Conservation (phyloP, 2,329 filamentous ascomycete genomes). For the Calonectria fujianensis region DNA sequence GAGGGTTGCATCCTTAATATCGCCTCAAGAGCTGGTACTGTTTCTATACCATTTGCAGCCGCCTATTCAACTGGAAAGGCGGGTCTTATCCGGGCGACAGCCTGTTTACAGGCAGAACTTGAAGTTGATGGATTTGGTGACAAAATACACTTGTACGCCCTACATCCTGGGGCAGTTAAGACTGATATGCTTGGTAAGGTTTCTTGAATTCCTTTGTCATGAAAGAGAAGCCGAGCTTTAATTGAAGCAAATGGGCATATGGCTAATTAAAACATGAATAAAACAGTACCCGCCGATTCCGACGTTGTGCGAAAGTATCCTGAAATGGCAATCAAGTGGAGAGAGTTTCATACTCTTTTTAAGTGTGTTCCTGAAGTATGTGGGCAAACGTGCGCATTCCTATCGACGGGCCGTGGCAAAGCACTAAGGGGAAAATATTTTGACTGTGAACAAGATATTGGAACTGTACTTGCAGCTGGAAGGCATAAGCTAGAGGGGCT, state of each 20-base stretch:
- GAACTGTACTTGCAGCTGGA: not conserved
- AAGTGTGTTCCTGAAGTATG: not conserved
- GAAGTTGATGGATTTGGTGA: slow-evolving; percentile 3
- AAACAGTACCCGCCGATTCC: not conserved
- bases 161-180: not conserved
- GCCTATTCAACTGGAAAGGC: slow-evolving; percentile 5
- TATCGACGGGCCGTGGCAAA: not conserved
- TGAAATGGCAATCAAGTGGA: not conserved
- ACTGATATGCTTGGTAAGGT: not conserved
- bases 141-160: not conserved
- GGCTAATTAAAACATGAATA: too few species aligned
- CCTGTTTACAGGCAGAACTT: not conserved
- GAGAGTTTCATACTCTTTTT: not conserved
- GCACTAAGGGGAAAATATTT: not conserved
- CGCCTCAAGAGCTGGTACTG: not conserved
- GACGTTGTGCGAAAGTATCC: not conserved
- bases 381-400: not conserved
- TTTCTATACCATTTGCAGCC: not conserved
- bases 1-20: not conserved
- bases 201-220: too few species aligned
- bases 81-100: not conserved
- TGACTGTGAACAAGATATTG: not conserved
- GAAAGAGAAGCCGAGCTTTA: too few species aligned
- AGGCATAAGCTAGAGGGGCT: not conserved
- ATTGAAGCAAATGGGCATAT: too few species aligned